Percentiles rank a stretch among this genome's conserved stretches.
These are phyloP conservation scores for Hibiscus syriacus DNA, from an alignment of 345 rosid genomes.

Conservation along the genomic window DNA sequence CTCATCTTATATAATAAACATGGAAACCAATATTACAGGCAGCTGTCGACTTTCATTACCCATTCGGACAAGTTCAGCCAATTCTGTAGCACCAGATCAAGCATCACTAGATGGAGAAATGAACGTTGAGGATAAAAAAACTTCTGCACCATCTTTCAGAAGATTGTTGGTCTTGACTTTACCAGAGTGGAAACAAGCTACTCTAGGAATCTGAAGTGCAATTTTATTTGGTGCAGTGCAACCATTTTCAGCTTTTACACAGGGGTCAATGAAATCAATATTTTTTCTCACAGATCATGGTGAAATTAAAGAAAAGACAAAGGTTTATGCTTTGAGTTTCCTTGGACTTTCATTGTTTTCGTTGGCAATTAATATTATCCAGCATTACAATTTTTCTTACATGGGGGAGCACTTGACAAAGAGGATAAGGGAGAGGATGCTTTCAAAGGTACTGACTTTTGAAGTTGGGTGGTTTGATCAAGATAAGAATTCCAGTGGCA, in stretches of 20 bases:
- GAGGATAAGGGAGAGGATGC: neutral
- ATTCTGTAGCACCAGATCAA: neutral
- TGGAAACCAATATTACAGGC: neutral
- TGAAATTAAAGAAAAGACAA: neutral
- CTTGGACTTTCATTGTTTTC: neutral
- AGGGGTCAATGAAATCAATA: neutral
- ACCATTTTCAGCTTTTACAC: neutral
- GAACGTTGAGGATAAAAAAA: neutral
- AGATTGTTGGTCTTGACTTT: neutral
- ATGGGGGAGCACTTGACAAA: neutral
- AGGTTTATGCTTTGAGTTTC: neutral
- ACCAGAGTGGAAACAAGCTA: neutral
- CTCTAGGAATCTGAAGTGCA: neutral
- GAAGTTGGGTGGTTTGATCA: neutral
- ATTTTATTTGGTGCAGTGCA: neutral
- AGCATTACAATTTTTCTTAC: neutral
- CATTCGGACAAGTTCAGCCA: neutral
- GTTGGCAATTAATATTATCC: neutral
- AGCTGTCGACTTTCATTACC: neutral
- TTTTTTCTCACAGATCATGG: neutral
- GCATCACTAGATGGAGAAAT: neutral
- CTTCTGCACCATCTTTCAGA: neutral
- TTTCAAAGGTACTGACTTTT: neutral
- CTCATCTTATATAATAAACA: neutral
- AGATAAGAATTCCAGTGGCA: neutral